Percentiles rank a stretch among this genome's conserved stretches.
These are phyloP conservation scores for Onygenales sp. DNA, from an alignment of 2,329 filamentous ascomycete species.

Conservation along the genomic window DNA sequence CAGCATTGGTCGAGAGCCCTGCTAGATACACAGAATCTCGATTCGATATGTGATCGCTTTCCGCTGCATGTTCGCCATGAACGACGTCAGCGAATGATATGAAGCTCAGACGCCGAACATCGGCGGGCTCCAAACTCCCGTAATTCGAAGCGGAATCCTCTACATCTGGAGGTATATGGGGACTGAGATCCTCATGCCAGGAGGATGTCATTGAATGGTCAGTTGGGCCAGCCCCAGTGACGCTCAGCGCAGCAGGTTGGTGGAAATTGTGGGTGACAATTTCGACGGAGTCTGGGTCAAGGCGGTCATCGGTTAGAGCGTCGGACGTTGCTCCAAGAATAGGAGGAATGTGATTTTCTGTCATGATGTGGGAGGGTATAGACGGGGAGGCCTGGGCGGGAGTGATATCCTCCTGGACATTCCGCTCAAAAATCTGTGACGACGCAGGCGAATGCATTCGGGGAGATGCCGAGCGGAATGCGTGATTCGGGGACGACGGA, in stretches of 20 bases:
- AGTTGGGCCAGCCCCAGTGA: constrained; percentile 40
- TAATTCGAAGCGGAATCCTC: constrained; percentile 65
- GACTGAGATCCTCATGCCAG: constrained; percentile 44
- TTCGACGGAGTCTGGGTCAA: constrained; percentile 83
- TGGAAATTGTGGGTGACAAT: constrained; percentile 82
- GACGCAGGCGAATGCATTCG: constrained; percentile 68
- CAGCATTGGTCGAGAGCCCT: constrained; percentile 9
- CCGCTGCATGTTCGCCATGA: constrained; percentile 53
- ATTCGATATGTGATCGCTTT: constrained; percentile 38
- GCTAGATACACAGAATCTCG: constrained; percentile 59
- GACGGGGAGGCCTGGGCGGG: constrained; percentile 66
- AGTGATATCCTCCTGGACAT: constrained; percentile 70
- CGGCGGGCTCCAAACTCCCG: constrained; percentile 64
- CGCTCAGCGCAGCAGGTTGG: constrained; percentile 63
- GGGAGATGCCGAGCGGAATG: constrained; percentile 59
- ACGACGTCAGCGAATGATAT: constrained; percentile 97
- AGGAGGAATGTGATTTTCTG: constrained; percentile 86
- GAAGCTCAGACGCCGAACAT: constrained; percentile 79
- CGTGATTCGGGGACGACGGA: constrained; percentile 57
- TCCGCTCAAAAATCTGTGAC: constrained; percentile 79
- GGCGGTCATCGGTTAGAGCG: constrained; percentile 76
- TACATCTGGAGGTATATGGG: constrained; percentile 44
- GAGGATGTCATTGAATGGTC: constrained; percentile 27
- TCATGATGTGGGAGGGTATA: constrained; percentile 89
- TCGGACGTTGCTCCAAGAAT: constrained; percentile 85